Evolutionary conservation across 306 rosid species (phyloP), one percentile per base, ranked within the genome.

Genomic region (Fragaria vesca): DNA sequence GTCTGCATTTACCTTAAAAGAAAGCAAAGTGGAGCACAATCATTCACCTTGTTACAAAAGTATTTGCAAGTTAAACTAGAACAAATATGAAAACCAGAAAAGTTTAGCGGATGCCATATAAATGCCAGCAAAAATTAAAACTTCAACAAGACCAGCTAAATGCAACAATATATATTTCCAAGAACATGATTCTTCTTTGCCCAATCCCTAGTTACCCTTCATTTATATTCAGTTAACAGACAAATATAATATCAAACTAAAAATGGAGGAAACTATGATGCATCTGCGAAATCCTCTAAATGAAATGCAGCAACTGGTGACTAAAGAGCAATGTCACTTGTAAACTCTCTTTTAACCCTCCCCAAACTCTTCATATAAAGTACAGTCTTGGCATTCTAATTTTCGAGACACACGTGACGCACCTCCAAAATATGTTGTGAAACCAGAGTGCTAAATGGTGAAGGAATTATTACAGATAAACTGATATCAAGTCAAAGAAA

Each of bases 1-100:
- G 28, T 96, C 99, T 12, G 99, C 99, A 90, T 96, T 96, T 72
- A 96, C 86, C 99, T 96, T 73, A 60, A 43, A 43, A 69, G 50
- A 66, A 26, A 40, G 15, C 18, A 89, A 76, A 85, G 75, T 8
- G 20, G 66, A 85, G 65, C 28, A 80, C 66, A 32, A 74, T 73
- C 24, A 74, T 24, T 65, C 55, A 60, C 42, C 58, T 4, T 9
- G 15, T 3, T n/a, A 16, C 7, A 42, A 47, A 74, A 62, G 20
- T 43, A 61, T 75, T 46, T 11, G 46, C 45, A 17, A 8, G 18
- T 51, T 13, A 61, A 26, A 61, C 2, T 42, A 58, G 28, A 24
- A 10, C 17, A 24, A 18, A 16, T n/a, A 36, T 55, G 40, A 55
- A 73, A 73, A 55, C 34, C 24, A 24, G 42, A 40, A 73, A 24